A percentile compares a stretch with the other conserved stretches of the same genome.
Conservation (phyloP, 73 alveolate genomes). For the Loxodes magnus region DNA sequence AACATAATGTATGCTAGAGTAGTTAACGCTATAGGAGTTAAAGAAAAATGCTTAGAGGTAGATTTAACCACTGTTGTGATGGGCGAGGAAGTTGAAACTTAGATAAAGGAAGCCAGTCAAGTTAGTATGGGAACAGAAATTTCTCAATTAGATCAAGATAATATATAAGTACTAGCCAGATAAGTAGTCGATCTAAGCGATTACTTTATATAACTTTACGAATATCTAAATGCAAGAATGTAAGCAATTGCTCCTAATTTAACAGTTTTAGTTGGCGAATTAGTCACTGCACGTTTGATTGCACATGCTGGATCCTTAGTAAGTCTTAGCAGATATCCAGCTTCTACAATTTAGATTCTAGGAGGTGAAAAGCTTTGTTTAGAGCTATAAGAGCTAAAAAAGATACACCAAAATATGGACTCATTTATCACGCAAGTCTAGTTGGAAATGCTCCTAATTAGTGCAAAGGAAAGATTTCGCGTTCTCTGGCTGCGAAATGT, state of each 20-base stretch:
- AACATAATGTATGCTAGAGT: slow-evolving; percentile 94
- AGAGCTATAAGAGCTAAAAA: slow-evolving; percentile 90
- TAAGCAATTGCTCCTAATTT: slow-evolving; percentile 99
- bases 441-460: slow-evolving; percentile 98
- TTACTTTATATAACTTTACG: slow-evolving; percentile 68
- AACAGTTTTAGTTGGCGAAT: slow-evolving; percentile 98
- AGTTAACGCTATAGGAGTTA: slow-evolving; percentile 79
- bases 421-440: slow-evolving; percentile 95
- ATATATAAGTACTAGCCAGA: slow-evolving; percentile 68
- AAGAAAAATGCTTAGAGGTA: slow-evolving; percentile 45
- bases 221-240: slow-evolving; percentile 93
- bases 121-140: slow-evolving; percentile 98
- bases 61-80: slow-evolving; percentile 65
- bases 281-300: slow-evolving; percentile 99
- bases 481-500: slow-evolving; percentile 98
- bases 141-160: slow-evolving; percentile 79
- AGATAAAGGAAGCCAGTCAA: slow-evolving; percentile 89
- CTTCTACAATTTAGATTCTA: slow-evolving; percentile 95
- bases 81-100: slow-evolving; percentile 81
- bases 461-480: slow-evolving; percentile 95
- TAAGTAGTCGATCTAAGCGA: slow-evolving; percentile 86
- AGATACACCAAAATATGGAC: slow-evolving; percentile 98
- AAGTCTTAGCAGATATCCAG: slow-evolving; percentile 98
- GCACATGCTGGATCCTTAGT: slow-evolving; percentile 98
- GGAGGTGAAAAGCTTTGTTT: slow-evolving; percentile 88